These are phyloP conservation scores for Rhododendron griersonianum DNA, from an alignment of 148 eudicot genomes.

Conservation along the genomic window DNA sequence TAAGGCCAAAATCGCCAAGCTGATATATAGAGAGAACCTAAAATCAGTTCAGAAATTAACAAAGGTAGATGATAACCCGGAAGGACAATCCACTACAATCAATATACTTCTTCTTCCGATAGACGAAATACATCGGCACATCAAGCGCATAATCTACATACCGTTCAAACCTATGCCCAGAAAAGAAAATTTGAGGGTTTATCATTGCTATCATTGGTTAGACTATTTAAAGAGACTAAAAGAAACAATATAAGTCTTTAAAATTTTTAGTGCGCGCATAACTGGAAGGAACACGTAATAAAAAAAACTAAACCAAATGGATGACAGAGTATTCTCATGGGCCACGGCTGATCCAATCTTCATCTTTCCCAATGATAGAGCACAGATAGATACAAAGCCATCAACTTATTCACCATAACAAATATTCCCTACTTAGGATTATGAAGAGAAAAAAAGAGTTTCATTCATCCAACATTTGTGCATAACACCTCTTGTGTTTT, in stretches of 20 bases:
- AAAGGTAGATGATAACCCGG: conserved; percentile 50
- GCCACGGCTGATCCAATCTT: not conserved
- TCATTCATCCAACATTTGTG: not conserved
- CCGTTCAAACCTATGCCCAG: conserved; percentile 68
- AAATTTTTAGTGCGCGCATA: not conserved
- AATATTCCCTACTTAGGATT: not conserved
- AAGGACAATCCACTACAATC: conserved; percentile 91
- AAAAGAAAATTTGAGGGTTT: conserved; percentile 3
- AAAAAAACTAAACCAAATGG: not conserved
- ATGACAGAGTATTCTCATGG: not conserved
- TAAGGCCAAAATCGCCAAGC: not conserved
- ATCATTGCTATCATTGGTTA: conserved; percentile 1
- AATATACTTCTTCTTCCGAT: conserved; percentile 70
- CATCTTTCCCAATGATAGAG: not conserved
- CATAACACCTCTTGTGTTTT: not conserved
- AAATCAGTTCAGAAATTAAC: not conserved
- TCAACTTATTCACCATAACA: no score
- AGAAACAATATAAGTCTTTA: not conserved
- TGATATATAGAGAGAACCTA: not conserved
- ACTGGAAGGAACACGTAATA: not conserved
- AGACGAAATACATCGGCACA: conserved; percentile 95
- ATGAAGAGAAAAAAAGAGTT: not conserved
- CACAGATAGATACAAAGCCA: not conserved
- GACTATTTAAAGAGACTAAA: not conserved
- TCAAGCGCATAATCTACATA: conserved; percentile 97